Base-by-base conservation (phyloP, 2,329 filamentous ascomycete genomes). In the Beauveria scarabaeidicola region DNA sequence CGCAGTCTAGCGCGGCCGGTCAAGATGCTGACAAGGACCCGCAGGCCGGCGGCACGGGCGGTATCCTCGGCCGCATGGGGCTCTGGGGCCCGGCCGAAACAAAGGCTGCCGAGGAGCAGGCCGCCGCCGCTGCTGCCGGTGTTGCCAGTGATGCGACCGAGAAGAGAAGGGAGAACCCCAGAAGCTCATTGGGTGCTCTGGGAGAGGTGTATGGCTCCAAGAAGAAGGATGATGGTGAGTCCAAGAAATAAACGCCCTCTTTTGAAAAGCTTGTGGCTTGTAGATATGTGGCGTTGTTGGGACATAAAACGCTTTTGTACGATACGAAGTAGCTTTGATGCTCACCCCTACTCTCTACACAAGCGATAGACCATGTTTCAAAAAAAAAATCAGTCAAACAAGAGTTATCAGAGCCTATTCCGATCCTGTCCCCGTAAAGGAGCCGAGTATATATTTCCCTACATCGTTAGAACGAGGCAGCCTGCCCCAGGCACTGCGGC, bases 171-270 rank as follows among this genome's bases (percentile, higher is more conserved):
- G 70, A 73, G 65, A 75, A 74, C 62, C 71, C 72, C 21, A 74
- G 73, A 63, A 76, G 74, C 64, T 76, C 73, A 9, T 66, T 76
- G 46, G 72, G 71, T 57, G 71, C 69, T 27, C 65, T 76, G 21
- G 69, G 73, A 17, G 72, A 74, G 55, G 70, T 71, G 6, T 68
- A 75, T 23, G 63, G 65, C 3, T 65, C 70, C 9, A 69, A 72
- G 61, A 74, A 70, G 62, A 71, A 73, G 61, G 69, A 69, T 5
- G 60, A 61, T 3, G 58, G 58, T 5, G 60, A 60, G 3, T 58
- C 62, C 7, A 66, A 63, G 53, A 67, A 67, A 59, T 64, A 41
- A 63, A 29, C 11, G 40, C 27, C 1, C 6, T 1, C 5, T 5
- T 41, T 8, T 27, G 36, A 19, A n/a, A 15, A 38, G 52, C 44